Conservation (phyloP, 495 filamentous ascomycete genomes). For the Annulohypoxylon moriforme region DNA sequence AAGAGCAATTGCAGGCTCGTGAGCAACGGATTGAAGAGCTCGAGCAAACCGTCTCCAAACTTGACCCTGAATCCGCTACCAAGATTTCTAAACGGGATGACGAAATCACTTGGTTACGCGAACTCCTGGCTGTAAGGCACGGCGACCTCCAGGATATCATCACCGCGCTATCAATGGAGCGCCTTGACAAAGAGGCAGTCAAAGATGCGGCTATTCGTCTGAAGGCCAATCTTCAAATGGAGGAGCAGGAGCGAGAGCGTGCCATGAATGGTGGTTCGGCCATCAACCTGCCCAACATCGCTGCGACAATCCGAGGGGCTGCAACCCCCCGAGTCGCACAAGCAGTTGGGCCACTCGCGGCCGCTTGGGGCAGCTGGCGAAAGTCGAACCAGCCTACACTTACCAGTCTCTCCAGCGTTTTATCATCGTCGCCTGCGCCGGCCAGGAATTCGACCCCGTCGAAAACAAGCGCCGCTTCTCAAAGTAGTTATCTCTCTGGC, state of each 20-base stretch:
- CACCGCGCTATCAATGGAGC: constrained; percentile 75
- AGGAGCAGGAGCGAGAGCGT: constrained; percentile 88
- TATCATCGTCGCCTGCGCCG: constrained; percentile 54
- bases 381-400: constrained; percentile 76
- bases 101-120: constrained; percentile 95
- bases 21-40: constrained; percentile 89
- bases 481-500: constrained; percentile 68
- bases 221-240: constrained; percentile 96
- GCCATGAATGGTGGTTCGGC: constrained; percentile 68
- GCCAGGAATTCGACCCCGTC: constrained; percentile 70
- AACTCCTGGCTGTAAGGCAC: constrained; percentile 88
- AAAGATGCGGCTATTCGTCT: constrained; percentile 92
- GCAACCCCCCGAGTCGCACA: constrained; percentile 82
- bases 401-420: constrained; percentile 51
- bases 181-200: constrained; percentile 78
- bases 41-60: constrained; percentile 72
- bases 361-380: constrained; percentile 77
- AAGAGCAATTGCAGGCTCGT: constrained; percentile 95
- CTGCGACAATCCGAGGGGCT: constrained; percentile 65
- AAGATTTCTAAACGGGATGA: constrained; percentile 90
- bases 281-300: constrained; percentile 64
- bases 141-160: constrained; percentile 95
- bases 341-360: constrained; percentile 79
- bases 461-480: constrained; percentile 62
- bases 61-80: constrained; percentile 77